phyloP scores from a whole-genome alignment of 768 basidiomycete genomes.

The Leccinellum rugosiceps region DNA sequence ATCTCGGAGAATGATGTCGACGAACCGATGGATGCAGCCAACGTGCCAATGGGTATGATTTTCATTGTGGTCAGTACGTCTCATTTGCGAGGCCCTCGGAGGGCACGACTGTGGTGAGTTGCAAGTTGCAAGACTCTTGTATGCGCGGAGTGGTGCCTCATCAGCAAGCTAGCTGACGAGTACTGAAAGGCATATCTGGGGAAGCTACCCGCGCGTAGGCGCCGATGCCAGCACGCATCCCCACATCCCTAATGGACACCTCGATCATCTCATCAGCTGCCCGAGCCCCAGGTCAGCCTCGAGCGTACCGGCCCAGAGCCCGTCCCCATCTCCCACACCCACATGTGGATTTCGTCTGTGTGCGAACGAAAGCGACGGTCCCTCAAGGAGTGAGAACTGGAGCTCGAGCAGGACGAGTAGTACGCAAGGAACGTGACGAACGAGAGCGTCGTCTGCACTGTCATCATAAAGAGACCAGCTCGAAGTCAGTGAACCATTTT shows the following conservation, averaged over 20 bases:
- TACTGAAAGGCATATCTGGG: conserved; percentile 28
- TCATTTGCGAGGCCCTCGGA: conserved; percentile 74
- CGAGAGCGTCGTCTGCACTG: conserved; percentile 32
- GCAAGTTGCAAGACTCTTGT: conserved; percentile 91
- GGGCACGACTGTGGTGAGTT: no score
- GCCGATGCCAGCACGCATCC: conserved; percentile 7
- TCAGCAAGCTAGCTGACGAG: conserved; percentile 25
- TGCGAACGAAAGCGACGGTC: conserved; percentile 29
- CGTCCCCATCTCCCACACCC: not conserved
- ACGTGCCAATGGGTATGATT: conserved; percentile 78
- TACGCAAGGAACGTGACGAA: conserved; percentile 20
- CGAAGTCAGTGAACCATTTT: conserved; percentile 20
- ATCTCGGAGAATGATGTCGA: conserved; percentile 74
- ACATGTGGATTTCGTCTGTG: conserved; percentile 15
- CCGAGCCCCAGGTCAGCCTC: not conserved
- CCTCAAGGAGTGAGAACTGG: conserved; percentile 21
- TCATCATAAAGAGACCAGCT: conserved; percentile 28
- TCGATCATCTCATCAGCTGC: conserved; percentile 1
- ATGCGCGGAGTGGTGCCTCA: conserved; percentile 18
- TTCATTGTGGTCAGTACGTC: conserved; percentile 83
- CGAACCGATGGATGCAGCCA: conserved; percentile 82
- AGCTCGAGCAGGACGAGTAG: conserved; percentile 30
- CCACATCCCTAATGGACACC: conserved; percentile 10
- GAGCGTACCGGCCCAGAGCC: not conserved
- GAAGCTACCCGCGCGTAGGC: conserved; percentile 18